phyloP scores from a whole-genome alignment of 2,329 filamentous ascomycete species.

The Paecilomyces sp. region DNA sequence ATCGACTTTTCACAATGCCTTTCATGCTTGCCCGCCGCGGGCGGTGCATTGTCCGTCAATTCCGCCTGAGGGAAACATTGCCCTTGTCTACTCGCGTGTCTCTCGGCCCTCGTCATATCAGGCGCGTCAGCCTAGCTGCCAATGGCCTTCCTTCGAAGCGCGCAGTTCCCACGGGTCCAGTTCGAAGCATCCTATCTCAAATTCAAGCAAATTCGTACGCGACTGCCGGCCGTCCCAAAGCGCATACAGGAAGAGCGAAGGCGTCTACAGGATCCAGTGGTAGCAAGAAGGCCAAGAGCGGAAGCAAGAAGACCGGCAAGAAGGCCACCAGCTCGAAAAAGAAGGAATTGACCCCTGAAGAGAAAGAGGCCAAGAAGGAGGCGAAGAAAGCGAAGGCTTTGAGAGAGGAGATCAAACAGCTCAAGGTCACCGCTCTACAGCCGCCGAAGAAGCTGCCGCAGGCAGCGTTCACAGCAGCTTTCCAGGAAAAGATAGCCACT shows the following conservation, averaged over 20 bases:
- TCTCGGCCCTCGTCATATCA: slow-evolving; percentile 17
- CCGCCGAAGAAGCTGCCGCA: slow-evolving; percentile 28
- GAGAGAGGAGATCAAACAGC: slow-evolving; percentile 21
- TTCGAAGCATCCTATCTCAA: slow-evolving; percentile 11
- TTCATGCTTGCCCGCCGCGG: slow-evolving; percentile 23
- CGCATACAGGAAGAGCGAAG: slow-evolving; percentile 20
- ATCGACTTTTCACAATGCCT: slow-evolving; percentile 17
- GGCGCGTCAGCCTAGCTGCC: slow-evolving; percentile 16
- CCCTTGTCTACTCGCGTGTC: slow-evolving; percentile 19
- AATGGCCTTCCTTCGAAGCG: slow-evolving; percentile 9
- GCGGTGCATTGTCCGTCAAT: slow-evolving; percentile 21
- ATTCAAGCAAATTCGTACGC: slow-evolving; percentile 22
- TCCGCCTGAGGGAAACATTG: slow-evolving; percentile 17
- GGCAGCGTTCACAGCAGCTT: slow-evolving; percentile 15
- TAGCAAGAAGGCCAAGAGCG: slow-evolving; percentile 11
- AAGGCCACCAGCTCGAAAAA: slow-evolving; percentile 21
- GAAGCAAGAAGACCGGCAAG: slow-evolving; percentile 13
- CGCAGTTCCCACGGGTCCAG: slow-evolving; percentile 6
- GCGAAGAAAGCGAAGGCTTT: slow-evolving; percentile 21
- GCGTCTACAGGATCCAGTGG: slow-evolving; percentile 11
- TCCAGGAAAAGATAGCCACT: slow-evolving; percentile 12
- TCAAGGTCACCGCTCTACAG: slow-evolving; percentile 26
- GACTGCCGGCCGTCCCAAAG: slow-evolving; percentile 23
- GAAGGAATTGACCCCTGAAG: slow-evolving; percentile 23
- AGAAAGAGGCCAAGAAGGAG: slow-evolving; percentile 22